These are phyloP conservation scores for Trichoderma breve DNA, from an alignment of 2,329 filamentous ascomycete genomes.

Conservation along the genomic window DNA sequence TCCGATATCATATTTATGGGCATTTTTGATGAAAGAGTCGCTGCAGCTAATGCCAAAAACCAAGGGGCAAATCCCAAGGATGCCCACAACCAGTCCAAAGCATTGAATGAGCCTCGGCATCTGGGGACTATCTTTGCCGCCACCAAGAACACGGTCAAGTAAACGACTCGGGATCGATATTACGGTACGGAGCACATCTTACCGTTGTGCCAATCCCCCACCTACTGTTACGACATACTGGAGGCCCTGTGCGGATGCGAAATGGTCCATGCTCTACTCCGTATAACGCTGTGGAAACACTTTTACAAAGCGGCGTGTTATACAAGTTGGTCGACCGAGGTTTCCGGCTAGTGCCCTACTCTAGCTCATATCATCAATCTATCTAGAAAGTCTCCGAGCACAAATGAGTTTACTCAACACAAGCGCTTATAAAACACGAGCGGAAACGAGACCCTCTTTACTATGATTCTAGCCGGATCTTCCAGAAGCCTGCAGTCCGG, in stretches of 20 bases:
- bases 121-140: neutral
- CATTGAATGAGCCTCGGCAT: neutral
- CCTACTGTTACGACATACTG: neutral
- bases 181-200: neutral
- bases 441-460: neutral
- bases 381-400: slow-evolving; percentile 7
- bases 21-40: neutral
- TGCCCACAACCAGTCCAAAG: neutral
- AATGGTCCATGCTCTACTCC: neutral
- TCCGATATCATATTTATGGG: neutral
- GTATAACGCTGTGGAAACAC: neutral
- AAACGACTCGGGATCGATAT: neutral
- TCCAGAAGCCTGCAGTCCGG: slow-evolving; percentile 9
- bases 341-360: neutral
- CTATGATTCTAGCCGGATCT: neutral
- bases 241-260: neutral
- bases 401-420: neutral
- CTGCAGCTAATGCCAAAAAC: neutral
- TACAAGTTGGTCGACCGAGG: neutral
- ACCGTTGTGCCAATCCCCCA: neutral
- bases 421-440: slow-evolving; percentile 11
- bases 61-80: neutral
- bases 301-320: neutral
- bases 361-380: neutral
- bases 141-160: neutral